Percentiles rank a stretch among this genome's conserved stretches.
These are phyloP conservation scores for Phaeomoniella chlamydospora DNA, from an alignment of 2,329 filamentous ascomycete genomes.

Conservation along the genomic window DNA sequence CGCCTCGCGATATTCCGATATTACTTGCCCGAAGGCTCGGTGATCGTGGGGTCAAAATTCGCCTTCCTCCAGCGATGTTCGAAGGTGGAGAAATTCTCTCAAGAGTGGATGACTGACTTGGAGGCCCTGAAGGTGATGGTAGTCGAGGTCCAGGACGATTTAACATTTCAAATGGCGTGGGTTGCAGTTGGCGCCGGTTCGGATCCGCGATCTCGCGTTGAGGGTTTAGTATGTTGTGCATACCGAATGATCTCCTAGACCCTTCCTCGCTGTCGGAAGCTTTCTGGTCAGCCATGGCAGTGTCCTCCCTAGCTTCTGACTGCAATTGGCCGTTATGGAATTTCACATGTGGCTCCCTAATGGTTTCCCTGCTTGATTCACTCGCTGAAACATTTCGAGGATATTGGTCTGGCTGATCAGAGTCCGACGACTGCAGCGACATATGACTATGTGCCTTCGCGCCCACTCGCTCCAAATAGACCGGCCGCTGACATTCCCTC, in stretches of 20 bases:
- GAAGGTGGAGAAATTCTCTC: background rate
- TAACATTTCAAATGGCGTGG: background rate
- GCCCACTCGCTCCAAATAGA: conserved; percentile 7
- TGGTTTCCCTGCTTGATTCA: background rate
- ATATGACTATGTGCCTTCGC: conserved; percentile 11
- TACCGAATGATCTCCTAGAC: conserved; percentile 20
- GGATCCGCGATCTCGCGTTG: conserved; percentile 12
- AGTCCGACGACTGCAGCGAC: conserved; percentile 8
- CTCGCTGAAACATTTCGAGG: background rate
- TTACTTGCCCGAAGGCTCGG: conserved; percentile 30
- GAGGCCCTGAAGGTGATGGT: background rate
- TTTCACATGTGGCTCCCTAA: no score
- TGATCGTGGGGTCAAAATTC: conserved; percentile 44
- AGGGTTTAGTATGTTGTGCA: conserved; percentile 32
- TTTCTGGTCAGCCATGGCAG: no score
- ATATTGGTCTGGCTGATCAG: conserved; percentile 1
- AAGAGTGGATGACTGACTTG: background rate
- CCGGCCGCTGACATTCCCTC: conserved; percentile 10
- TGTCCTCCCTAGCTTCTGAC: no score
- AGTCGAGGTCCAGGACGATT: background rate
- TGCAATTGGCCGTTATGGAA: no score
- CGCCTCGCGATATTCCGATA: background rate
- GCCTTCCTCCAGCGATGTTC: conserved; percentile 17
- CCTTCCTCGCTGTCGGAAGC: background rate
- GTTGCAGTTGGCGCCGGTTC: background rate